Evolutionary conservation across 169 alveolate species (phyloP), one percentile per base, ranked within the genome.

Genomic region (Eimeria falciformis): DNA sequence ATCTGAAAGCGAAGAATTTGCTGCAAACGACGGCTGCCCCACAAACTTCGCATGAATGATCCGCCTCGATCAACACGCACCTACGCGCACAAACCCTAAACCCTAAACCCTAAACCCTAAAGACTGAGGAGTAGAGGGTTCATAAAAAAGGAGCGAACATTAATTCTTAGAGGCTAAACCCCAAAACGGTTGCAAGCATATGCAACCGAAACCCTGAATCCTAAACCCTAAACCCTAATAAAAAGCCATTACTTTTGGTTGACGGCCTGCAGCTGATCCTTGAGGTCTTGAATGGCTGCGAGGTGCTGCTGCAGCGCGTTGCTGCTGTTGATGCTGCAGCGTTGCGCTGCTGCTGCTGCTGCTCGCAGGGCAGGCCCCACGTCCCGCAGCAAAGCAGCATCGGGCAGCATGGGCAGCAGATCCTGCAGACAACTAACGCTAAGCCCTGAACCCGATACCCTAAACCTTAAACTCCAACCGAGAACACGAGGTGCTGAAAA

Each of bases 331-430:
- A 23, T 71, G 83, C 83, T 62, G 73, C 73, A 18, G 29, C 73
- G 73, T 29, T 62, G 73, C n/a, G 73, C 73, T 62, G 73, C n/a
- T 71, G 83, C 83, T 71, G 83, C 83, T 71, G 83, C 83, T 71
- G 53, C 83, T 14, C 83, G 46, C 56, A 71, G 27, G n/a, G 83
- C 83, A 14, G 83, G 83, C 9, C 47, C 83, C 50, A 71, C 83
- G 25, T 71, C 83, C 27, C 83, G 83, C 83, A 71, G 83, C 83
- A 71, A 40, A 71, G 83, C 83, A 4, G 83, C 0, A 21, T 71
- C 83, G 12, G 83, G 83, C 83, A 71, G 83, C 83, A 71, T 18
- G 9, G 83, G 83, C 18, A 71, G 83, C 83, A 71, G 43, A 27
- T 71, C 83, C 83, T 71, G 5, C 5, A 71, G 27, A 37, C 46